Base-by-base conservation (phyloP, 345 rosid genomes). In the Salix koriyanagi region DNA sequence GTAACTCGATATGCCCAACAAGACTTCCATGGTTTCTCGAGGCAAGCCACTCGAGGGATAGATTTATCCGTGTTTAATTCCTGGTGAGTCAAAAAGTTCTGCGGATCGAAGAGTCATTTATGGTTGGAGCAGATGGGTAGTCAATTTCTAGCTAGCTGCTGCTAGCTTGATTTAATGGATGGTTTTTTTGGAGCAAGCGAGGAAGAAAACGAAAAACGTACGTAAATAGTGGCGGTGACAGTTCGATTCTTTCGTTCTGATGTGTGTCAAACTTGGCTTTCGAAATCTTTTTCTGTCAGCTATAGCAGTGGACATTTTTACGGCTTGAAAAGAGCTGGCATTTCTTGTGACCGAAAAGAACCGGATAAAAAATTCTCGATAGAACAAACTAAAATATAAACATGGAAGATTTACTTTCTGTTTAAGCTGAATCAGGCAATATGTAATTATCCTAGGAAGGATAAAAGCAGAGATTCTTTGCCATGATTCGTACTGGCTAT, bases 161-260 rank as follows among this genome's bases (percentile, higher is more conserved):
- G 69, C 37, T 65, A 16, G 15, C 34, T 65, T 30, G 46, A 26
- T 34, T 69, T 69, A 69, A 69, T 69, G 50, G 65, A 72, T 60
- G 16, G 37, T 8, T 60, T 36, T n/a, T 67, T 73, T 73, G 75
- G 42, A 67, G 60, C 46, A 23, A 67, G 69, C 68, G 10, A 73
- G 64, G n/a, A 7, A 8, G 34, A 36, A 25, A 52, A 6, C 7
- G 21, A 15, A 46, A 52, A 52, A 6, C 58, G 58, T 8, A 58
- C 23, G 61, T 9, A 15, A 16, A 32, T 16, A 70, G 28, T 77
- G 84, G 82, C 79, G 82, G 79, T 78, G 81, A 75, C 79, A 75
- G 71, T 78, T 74, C 79, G 66, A 34, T 61, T 65, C 56, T 26
- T 41, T 8, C 46, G 67, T 26, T 54, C n/a, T 65, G 70, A 65